phyloP scores from a whole-genome alignment of 1,284 basidiomycete genomes.

The Irpex sp. region DNA sequence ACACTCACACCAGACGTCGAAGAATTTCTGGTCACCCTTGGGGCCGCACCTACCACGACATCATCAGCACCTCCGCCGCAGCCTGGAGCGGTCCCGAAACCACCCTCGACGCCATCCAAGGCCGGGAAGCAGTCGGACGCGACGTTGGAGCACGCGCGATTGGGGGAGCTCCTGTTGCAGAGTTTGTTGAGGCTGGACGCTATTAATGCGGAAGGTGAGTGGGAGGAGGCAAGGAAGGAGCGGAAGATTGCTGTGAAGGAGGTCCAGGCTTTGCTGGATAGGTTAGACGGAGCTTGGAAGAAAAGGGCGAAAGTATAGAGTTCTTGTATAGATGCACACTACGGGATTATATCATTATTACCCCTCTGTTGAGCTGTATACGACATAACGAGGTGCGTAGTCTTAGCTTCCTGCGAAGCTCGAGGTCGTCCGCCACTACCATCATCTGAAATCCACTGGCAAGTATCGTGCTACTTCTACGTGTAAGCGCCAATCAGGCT shows the following conservation, averaged over 20 bases:
- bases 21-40: slow-evolving; percentile 44
- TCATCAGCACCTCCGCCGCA: slow-evolving; percentile 14
- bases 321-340: neutral
- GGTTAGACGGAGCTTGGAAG: slow-evolving; percentile 49
- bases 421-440: too few species aligned
- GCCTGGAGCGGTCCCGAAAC: slow-evolving; percentile 12
- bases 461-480: neutral
- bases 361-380: neutral
- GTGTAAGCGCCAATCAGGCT: neutral
- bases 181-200: slow-evolving; percentile 74
- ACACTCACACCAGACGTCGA: slow-evolving; percentile 54
- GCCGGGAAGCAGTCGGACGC: slow-evolving; percentile 18
- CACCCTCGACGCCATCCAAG: slow-evolving; percentile 5
- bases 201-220: slow-evolving; percentile 61
- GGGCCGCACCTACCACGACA: slow-evolving; percentile 19
- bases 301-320: slow-evolving; percentile 1
- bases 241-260: slow-evolving; percentile 73
- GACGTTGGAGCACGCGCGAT: slow-evolving; percentile 51
- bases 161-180: slow-evolving; percentile 75
- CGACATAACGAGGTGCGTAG: neutral
- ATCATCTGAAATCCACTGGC: too few species aligned
- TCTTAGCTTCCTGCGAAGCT: too few species aligned
- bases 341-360: neutral
- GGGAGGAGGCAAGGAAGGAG: slow-evolving; percentile 66
- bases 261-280: slow-evolving; percentile 56